phyloP scores from a whole-genome alignment of 1,139 yeast genomes.

The Petasospora fabianii region DNA sequence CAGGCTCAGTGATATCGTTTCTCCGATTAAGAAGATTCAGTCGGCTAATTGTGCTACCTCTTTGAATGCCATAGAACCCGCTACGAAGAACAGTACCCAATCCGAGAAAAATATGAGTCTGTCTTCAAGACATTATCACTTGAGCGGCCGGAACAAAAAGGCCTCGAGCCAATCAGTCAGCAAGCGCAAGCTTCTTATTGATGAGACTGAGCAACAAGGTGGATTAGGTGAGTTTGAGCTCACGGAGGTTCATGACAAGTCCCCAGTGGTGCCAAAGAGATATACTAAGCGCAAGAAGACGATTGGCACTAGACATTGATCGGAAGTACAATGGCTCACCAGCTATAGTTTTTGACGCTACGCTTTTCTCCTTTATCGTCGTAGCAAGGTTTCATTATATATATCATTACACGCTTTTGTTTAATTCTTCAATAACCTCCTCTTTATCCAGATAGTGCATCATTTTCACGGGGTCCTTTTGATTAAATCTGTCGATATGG shows the following conservation, averaged over 20 bases:
- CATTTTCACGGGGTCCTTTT: constrained; percentile 51
- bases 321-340: background rate
- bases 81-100: too few species aligned
- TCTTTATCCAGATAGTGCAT: constrained; percentile 72
- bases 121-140: too few species aligned
- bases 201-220: constrained; percentile 1
- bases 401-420: constrained; percentile 16
- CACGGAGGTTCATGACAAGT: constrained; percentile 11
- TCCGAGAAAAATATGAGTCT: background rate
- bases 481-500: constrained; percentile 52
- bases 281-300: constrained; percentile 24
- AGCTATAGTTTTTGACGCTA: background rate
- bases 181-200: constrained; percentile 7
- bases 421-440: constrained; percentile 51
- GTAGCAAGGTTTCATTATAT: too few species aligned
- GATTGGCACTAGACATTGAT: background rate
- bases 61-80: too few species aligned
- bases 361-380: too few species aligned
- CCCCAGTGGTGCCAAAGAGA: constrained; percentile 20
- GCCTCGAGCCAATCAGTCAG: too few species aligned
- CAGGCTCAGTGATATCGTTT: background rate
- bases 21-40: background rate
- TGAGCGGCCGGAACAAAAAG: too few species aligned
- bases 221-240: constrained; percentile 16
- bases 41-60: background rate